Evolutionary conservation across 2,329 filamentous ascomycete genomes (phyloP).

Genomic region (Monilinia polystroma): DNA sequence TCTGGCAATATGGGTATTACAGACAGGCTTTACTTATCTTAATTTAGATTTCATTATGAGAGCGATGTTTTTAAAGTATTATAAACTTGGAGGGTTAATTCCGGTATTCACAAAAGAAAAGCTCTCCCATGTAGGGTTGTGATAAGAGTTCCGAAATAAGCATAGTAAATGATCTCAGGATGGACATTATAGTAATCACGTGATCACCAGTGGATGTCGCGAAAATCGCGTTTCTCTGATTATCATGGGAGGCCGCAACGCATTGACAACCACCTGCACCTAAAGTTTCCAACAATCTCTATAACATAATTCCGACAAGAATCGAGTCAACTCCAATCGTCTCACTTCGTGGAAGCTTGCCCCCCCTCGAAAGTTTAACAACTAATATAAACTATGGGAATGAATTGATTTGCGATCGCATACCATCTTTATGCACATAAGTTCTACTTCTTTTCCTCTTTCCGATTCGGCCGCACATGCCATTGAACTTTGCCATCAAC

Average conservation of each 20-base stretch:
- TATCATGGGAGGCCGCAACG: background rate
- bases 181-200: background rate
- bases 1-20: conserved; percentile 10
- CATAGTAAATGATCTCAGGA: background rate
- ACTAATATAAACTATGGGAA: background rate
- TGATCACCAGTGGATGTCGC: conserved; percentile 14
- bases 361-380: background rate
- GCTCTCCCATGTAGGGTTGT: background rate
- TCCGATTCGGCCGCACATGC: background rate
- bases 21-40: conserved; percentile 15
- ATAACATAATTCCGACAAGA: background rate
- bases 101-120: background rate
- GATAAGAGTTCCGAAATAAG: background rate
- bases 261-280: background rate
- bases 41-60: conserved; percentile 17
- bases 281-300: background rate
- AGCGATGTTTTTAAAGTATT: background rate
- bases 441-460: background rate
- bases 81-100: background rate
- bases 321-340: background rate
- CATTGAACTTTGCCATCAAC: conserved; percentile 4
- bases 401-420: conserved; percentile 2
- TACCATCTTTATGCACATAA: background rate
- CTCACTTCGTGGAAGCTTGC: background rate
- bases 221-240: conserved; percentile 1